Percentiles rank a stretch among this genome's conserved stretches.
These are phyloP conservation scores for Saturnispora halmiae DNA, from an alignment of 805 yeast genomes.

Conservation along the genomic window DNA sequence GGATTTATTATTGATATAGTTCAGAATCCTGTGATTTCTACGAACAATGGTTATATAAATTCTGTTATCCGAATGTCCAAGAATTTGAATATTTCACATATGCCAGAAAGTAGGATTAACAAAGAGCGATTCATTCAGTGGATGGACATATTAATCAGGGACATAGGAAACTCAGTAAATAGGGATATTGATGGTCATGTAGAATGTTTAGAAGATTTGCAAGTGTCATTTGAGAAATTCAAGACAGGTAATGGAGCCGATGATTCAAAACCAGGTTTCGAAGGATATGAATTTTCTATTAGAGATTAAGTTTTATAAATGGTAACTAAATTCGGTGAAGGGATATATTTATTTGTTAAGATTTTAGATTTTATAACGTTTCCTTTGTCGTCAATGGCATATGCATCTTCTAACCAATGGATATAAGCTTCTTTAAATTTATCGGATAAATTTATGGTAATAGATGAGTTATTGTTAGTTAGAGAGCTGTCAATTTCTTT, in stretches of 20 bases:
- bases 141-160: conserved; percentile 16
- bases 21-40: conserved; percentile 13
- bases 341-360: not conserved
- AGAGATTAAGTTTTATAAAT: not conserved
- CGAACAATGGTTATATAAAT: conserved; percentile 4
- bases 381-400: not conserved
- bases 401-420: not conserved
- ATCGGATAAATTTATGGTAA: conserved; percentile 2
- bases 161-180: conserved; percentile 11
- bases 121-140: conserved; percentile 13
- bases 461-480: not conserved
- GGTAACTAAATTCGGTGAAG: not conserved
- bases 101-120: conserved; percentile 3
- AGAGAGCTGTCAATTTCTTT: not conserved
- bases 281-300: not conserved
- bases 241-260: not conserved
- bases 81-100: conserved; percentile 9
- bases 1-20: conserved; percentile 12
- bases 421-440: conserved; percentile 7
- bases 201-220: conserved; percentile 7
- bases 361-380: conserved; percentile 2
- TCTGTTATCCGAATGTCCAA: conserved; percentile 14
- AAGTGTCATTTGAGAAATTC: not conserved
- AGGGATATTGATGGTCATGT: conserved; percentile 4
- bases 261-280: not conserved